Percentiles rank a stretch among this genome's conserved stretches.
Conservation (phyloP, 2,329 filamentous ascomycete genomes). For the Alternaria postmessia region DNA sequence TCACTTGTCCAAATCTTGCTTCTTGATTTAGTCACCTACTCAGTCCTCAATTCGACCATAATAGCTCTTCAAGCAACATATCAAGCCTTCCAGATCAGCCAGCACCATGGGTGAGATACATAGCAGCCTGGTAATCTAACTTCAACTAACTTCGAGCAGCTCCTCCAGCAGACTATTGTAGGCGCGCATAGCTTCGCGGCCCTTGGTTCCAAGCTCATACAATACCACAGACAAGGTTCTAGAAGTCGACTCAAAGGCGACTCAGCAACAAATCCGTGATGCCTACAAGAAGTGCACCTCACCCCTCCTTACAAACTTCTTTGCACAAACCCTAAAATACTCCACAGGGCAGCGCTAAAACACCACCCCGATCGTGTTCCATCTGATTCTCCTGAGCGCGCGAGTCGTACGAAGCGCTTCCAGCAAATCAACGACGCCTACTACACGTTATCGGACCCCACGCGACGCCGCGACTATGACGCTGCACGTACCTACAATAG, state of each 20-base stretch:
- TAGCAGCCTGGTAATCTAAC: constrained; percentile 2
- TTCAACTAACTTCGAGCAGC: constrained; percentile 28
- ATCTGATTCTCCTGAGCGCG: constrained; percentile 81
- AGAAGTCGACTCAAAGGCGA: constrained; percentile 75
- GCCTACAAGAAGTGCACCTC: constrained; percentile 82
- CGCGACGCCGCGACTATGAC: constrained; percentile 85
- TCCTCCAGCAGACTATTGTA: constrained; percentile 39
- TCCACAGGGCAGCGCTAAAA: constrained; percentile 78
- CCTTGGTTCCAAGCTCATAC: background rate
- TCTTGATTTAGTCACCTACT: background rate
- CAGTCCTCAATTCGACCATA: background rate
- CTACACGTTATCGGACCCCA: constrained; percentile 84
- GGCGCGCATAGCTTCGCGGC: background rate
- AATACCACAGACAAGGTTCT: constrained; percentile 55
- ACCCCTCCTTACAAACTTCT: background rate
- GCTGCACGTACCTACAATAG: constrained; percentile 68
- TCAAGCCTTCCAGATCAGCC: background rate
- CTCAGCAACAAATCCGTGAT: constrained; percentile 83
- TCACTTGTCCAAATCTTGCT: background rate
- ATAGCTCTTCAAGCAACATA: background rate
- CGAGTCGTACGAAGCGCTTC: constrained; percentile 83
- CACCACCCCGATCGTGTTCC: constrained; percentile 93
- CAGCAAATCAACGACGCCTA: constrained; percentile 94
- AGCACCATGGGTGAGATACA: constrained; percentile 32
- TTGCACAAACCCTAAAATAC: constrained; percentile 8